These are phyloP conservation scores for Xylaria sp. DNA, from an alignment of 2,329 filamentous ascomycete genomes.

Conservation along the genomic window DNA sequence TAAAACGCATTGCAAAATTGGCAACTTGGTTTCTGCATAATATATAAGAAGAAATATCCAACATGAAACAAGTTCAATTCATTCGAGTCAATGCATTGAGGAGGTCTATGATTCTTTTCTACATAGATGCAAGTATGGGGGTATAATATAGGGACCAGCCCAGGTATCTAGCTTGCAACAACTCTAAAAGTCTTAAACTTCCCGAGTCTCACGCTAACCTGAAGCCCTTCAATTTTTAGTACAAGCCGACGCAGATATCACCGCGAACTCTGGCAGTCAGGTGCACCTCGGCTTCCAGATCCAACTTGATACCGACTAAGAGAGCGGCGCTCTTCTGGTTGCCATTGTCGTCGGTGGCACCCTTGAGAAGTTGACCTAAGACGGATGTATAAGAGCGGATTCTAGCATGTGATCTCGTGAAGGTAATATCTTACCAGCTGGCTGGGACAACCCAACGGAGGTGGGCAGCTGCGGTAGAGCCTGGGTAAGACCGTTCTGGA, in stretches of 20 bases:
- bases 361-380: constrained; percentile 65
- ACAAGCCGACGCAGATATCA: constrained; percentile 69
- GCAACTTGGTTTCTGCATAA: background rate
- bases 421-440: constrained; percentile 38
- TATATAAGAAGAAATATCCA: background rate
- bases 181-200: constrained; percentile 6
- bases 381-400: constrained; percentile 12
- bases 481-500: constrained; percentile 32
- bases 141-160: constrained; percentile 30
- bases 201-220: background rate
- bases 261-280: constrained; percentile 68
- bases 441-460: constrained; percentile 42
- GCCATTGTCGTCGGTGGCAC: constrained; percentile 66
- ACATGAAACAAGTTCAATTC: background rate
- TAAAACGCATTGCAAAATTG: background rate
- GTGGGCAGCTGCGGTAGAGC: constrained; percentile 41
- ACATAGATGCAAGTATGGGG: constrained; percentile 18
- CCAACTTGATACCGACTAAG: constrained; percentile 70
- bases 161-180: constrained; percentile 16
- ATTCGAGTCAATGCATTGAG: background rate
- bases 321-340: constrained; percentile 67
- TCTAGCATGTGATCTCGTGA: background rate
- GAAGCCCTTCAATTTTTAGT: constrained; percentile 49
- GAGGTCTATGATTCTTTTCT: constrained; percentile 14
- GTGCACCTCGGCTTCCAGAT: constrained; percentile 71